These are phyloP conservation scores for Dujonia santamariae DNA, from an alignment of 1,139 yeast species.

Conservation along the genomic window DNA sequence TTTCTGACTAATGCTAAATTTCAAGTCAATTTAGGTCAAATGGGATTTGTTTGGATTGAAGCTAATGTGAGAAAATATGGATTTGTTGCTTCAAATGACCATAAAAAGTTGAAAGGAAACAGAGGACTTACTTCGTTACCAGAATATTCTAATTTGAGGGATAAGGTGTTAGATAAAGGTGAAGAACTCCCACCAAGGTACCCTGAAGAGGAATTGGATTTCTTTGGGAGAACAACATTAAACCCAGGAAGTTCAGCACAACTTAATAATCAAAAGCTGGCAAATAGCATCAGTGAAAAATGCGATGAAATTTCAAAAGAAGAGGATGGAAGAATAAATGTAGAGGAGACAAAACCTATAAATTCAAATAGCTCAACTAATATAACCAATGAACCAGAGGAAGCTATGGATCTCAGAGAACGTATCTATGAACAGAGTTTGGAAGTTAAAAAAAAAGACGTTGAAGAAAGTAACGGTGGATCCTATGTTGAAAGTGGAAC, in stretches of 20 bases:
- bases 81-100: constrained; percentile 64
- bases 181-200: constrained; percentile 72
- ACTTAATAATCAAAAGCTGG: constrained; percentile 10
- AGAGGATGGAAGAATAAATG: constrained; percentile 13
- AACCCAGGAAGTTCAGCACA: constrained; percentile 23
- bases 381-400: constrained; percentile 38
- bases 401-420: constrained; percentile 37
- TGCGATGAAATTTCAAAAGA: constrained; percentile 11
- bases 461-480: not conserved
- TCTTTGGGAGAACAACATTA: constrained; percentile 46
- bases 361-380: constrained; percentile 16
- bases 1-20: constrained; percentile 67
- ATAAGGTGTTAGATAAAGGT: constrained; percentile 64
- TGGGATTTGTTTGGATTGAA: constrained; percentile 91
- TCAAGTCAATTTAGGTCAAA: constrained; percentile 84
- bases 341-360: constrained; percentile 15
- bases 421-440: constrained; percentile 33
- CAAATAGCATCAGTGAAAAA: constrained; percentile 3
- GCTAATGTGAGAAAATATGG: constrained; percentile 95
- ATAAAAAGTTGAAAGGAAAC: constrained; percentile 39
- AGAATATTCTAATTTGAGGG: constrained; percentile 30
- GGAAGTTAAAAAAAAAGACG: constrained; percentile 7
- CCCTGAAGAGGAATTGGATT: constrained; percentile 61
- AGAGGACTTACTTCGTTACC: constrained; percentile 45
- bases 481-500: constrained; percentile 5